phyloP scores from a whole-genome alignment of 257 asterid species.

The Solanum raphanifolium region DNA sequence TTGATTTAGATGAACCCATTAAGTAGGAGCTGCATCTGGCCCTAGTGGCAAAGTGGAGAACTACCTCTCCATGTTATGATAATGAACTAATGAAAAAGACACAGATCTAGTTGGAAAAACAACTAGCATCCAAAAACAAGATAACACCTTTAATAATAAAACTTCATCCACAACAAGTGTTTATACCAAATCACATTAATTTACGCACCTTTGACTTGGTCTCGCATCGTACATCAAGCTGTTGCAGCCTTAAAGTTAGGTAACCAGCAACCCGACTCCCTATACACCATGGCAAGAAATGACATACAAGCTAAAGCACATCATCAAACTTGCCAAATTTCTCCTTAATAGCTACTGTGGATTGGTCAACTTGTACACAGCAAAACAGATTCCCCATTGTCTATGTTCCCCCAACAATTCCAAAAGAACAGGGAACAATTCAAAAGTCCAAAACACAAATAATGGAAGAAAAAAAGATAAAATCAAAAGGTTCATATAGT shows the following conservation, averaged over 20 bases:
- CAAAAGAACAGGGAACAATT: background rate
- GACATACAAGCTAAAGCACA: conserved; percentile 37
- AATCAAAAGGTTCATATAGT: background rate
- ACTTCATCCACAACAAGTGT: background rate
- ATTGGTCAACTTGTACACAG: conserved; percentile 34
- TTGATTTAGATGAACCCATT: background rate
- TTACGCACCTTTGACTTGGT: conserved; percentile 31
- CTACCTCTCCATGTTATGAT: background rate
- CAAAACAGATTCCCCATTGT: conserved; percentile 25
- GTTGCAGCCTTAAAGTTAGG: conserved; percentile 27
- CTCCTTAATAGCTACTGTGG: conserved; percentile 25
- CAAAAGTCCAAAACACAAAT: background rate
- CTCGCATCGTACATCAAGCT: conserved; percentile 33
- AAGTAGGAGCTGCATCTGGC: background rate
- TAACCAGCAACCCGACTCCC: conserved; percentile 26
- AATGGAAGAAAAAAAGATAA: background rate
- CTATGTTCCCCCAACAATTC: background rate
- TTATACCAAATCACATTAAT: background rate
- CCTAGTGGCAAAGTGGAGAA: background rate
- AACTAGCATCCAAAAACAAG: background rate
- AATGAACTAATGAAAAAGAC: background rate
- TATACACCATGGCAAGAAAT: conserved; percentile 32
- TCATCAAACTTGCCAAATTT: conserved; percentile 29
- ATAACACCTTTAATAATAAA: background rate
- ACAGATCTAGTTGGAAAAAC: background rate